Evolutionary conservation across 2,329 filamentous ascomycete genomes (phyloP), one percentile per base, ranked within the genome.

Genomic region (Pestalotiopsis fici): DNA sequence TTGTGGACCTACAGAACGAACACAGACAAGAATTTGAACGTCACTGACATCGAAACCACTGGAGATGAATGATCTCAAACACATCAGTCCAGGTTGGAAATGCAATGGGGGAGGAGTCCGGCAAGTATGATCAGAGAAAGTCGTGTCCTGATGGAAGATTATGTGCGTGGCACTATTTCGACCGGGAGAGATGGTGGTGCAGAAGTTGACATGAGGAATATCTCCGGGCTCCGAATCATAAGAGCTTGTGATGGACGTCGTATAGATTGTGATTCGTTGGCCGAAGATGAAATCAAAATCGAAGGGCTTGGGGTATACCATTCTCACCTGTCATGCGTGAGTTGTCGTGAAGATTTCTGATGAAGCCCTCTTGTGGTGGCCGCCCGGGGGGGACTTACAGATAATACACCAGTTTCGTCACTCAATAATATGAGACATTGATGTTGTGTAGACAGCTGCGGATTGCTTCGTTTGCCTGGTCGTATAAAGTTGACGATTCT

Each of bases 171-270:
- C 81, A 6, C 82, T 82, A 65, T 87, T 83, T 7, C 86, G 82
- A 54, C 87, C 86, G 0, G 87, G 88, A 65, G 88, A 89, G 35
- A 91, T 82, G n/a, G 83, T 86, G 0, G 85, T 85, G 64, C 84
- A 84, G 23, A 86, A 76, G 1, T 82, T 81, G 64, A 86, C 86
- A 54, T 76, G 80, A 0, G 79, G 78, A 15, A 80, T 76, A 4
- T 71, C 71, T 0, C 72, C 70, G 1, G 74, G 71, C 15, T 72
- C 71, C 27, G 73, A 68, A 31, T 79, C 77, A n/a, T 82, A 80
- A 18, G 81, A 78, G 50, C 83, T 80, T n/a, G 83, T 82, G 57
- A 89, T 80, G 69, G 88, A 87, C 7, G 83, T 83, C 1, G 87
- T 83, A 86, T 86, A 90, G 9, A 90, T 75, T 0, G 84, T 85